Percentiles rank a stretch among this genome's conserved stretches.
Evolutionary conservation across 169 alveolate genomes (phyloP).

Genomic region (Eimeria falciformis): DNA sequence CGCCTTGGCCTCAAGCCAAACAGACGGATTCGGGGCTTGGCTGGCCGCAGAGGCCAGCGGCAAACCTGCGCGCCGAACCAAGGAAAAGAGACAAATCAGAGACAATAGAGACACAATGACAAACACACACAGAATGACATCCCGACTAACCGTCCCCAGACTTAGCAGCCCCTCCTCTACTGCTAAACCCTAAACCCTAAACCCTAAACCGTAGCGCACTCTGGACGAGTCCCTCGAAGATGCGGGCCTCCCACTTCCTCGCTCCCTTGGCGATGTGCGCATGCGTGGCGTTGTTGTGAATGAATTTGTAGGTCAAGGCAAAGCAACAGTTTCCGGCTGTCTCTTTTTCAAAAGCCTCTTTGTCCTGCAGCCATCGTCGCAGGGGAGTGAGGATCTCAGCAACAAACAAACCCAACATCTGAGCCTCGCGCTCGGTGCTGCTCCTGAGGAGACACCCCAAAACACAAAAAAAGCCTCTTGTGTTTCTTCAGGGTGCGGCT

Average conservation of each 20-base stretch:
- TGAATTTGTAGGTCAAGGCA: slow-evolving; percentile 8
- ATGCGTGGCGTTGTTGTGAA: slow-evolving; percentile 12
- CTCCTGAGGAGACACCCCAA: slow-evolving; percentile 31
- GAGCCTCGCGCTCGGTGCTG: slow-evolving; percentile 73
- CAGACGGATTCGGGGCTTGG: slow-evolving; percentile 9
- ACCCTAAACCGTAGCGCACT: slow-evolving; percentile 19
- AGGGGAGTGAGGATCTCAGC: slow-evolving; percentile 60
- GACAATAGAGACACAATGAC: background rate
- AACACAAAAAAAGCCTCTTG: background rate
- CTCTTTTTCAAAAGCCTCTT: slow-evolving; percentile 29
- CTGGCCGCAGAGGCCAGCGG: slow-evolving; percentile 38
- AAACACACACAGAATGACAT: background rate
- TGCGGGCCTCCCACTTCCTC: slow-evolving; percentile 71
- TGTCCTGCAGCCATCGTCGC: slow-evolving; percentile 34
- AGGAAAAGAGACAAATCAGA: background rate
- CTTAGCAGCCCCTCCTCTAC: background rate
- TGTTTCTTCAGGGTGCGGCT: background rate
- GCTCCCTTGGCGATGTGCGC: slow-evolving; percentile 58
- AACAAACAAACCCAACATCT: slow-evolving; percentile 71
- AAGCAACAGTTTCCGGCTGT: slow-evolving; percentile 52
- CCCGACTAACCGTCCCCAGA: background rate
- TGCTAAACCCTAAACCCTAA: slow-evolving; percentile 25
- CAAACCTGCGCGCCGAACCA: slow-evolving; percentile 31
- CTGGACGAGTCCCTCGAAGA: slow-evolving; percentile 50
- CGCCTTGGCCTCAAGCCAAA: slow-evolving; percentile 64